Base-by-base conservation (phyloP, 805 yeast species). In the Yarrowia keelungensis region DNA sequence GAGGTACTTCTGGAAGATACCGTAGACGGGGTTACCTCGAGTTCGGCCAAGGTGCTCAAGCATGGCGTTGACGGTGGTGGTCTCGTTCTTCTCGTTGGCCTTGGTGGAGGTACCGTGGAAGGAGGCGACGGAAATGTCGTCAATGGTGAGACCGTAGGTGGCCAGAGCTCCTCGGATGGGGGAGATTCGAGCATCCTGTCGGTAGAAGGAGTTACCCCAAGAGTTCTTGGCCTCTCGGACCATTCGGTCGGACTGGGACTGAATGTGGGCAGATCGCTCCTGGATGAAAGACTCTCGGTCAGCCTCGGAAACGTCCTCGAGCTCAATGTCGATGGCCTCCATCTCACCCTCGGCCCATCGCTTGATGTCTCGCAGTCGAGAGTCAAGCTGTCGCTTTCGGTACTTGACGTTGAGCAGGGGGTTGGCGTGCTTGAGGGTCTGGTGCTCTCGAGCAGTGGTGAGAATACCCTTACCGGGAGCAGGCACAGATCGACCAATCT, bases 401-500 rank as follows among this genome's bases (percentile, higher is more conserved):
- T 95, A 95, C 79, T 89, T 88, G 79, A 95, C 88, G 80, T 92
- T 91, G 82, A 95, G 83, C 81, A 91, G 82, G 71, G 94, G 89
- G 69, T 95, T 82, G 74, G 89, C 87, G 84, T 86, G 89, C 81
- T 89, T 89, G 83, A 89, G 84, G 75, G 84, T 85, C 74, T 89
- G 94, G 77, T 88, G 87, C 83, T 96, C 99, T 77, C 97, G 89
- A 70, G 99, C 99, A 77, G 97, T 92, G 71, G 99, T 95, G 84
- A 95, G 86, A 74, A 95, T 90, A 89, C 99, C 99, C 84, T 94
- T 92, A 80, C 99, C 99, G 82, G 99, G 99, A 78, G 99, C 99
- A 73, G 99, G 99, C 73, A 95, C 94, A 64, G 98, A 93, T 83
- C 98, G 90, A 78, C 98, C 98, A 79, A 94, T 94, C 88, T 93